These are phyloP conservation scores for Neonectria sp. DNA, from an alignment of 2,329 filamentous ascomycete genomes.

Conservation along the genomic window DNA sequence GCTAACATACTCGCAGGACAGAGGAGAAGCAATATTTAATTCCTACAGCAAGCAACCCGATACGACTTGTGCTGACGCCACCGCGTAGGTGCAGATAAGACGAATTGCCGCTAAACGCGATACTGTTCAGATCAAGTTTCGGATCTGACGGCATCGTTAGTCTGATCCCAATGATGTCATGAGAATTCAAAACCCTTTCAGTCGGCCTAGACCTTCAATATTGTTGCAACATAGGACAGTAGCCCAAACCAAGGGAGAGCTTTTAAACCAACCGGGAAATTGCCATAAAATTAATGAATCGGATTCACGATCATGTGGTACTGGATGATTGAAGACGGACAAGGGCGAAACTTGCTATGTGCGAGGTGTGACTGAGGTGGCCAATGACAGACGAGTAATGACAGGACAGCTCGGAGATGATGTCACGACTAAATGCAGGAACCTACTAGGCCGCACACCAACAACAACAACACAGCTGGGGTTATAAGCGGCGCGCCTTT, in stretches of 20 bases:
- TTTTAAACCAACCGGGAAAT: not conserved
- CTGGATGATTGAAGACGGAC: not conserved
- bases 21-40: not conserved
- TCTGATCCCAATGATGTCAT: constrained; percentile 20
- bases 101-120: constrained; percentile 12
- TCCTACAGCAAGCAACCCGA: not conserved
- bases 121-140: constrained; percentile 1
- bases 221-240: not conserved
- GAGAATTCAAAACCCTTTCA: constrained; percentile 4
- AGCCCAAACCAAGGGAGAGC: not conserved
- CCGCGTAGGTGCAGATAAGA: not conserved
- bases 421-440: constrained; percentile 26
- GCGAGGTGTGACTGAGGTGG: not conserved
- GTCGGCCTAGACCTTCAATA: not conserved
- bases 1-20: constrained; percentile 49
- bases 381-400: constrained; percentile 21
- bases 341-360: constrained; percentile 1
- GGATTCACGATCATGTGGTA: not conserved
- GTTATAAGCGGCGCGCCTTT: constrained; percentile 6
- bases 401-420: constrained; percentile 7
- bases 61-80: constrained; percentile 14
- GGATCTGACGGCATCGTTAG: constrained; percentile 27
- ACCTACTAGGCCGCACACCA: constrained; percentile 17
- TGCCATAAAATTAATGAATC: not conserved
- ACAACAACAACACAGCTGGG: constrained; percentile 24